A percentile compares a stretch with the other conserved stretches of the same genome.
phyloP scores from a whole-genome alignment of 2,329 filamentous ascomycete genomes.

The Fusarium liriodendri region DNA sequence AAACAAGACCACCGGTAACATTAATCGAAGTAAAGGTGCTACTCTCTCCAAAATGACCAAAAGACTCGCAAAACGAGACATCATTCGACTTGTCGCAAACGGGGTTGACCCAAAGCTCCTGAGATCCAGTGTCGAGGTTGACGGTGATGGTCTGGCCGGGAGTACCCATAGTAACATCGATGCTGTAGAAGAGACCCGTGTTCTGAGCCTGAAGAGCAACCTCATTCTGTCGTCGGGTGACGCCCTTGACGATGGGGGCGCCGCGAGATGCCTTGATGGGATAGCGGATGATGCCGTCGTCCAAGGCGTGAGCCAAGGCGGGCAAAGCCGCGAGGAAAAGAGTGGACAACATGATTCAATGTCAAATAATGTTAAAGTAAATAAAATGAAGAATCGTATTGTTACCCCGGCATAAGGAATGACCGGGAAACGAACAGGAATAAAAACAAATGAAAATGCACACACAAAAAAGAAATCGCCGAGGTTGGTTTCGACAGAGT shows the following conservation, averaged over 20 bases:
- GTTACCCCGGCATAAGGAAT: constrained; percentile 42
- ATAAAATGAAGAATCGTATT: neutral
- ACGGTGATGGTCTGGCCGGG: constrained; percentile 53
- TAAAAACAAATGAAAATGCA: constrained; percentile 6
- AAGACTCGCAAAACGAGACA: constrained; percentile 41
- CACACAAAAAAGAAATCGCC: constrained; percentile 9
- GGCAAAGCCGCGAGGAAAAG: constrained; percentile 46
- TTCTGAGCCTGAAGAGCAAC: constrained; percentile 40
- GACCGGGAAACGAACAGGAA: constrained; percentile 31
- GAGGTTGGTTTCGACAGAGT: constrained; percentile 3
- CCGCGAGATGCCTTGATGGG: constrained; percentile 44
- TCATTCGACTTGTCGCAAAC: constrained; percentile 49
- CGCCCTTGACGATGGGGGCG: constrained; percentile 42
- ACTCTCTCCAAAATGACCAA: constrained; percentile 47
- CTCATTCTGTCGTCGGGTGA: constrained; percentile 46
- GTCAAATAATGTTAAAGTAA: neutral
- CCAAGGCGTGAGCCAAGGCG: constrained; percentile 37
- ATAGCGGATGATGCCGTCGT: constrained; percentile 45
- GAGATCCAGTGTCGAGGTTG: constrained; percentile 55
- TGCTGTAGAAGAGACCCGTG: constrained; percentile 52
- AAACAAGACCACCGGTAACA: constrained; percentile 42
- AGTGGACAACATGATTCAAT: constrained; percentile 45
- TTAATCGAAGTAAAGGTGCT: constrained; percentile 45
- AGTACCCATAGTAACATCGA: constrained; percentile 52
- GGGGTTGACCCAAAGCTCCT: constrained; percentile 57